These are phyloP conservation scores for Ophiosphaerella herpotricha DNA, from an alignment of 2,329 filamentous ascomycete species.

Conservation along the genomic window DNA sequence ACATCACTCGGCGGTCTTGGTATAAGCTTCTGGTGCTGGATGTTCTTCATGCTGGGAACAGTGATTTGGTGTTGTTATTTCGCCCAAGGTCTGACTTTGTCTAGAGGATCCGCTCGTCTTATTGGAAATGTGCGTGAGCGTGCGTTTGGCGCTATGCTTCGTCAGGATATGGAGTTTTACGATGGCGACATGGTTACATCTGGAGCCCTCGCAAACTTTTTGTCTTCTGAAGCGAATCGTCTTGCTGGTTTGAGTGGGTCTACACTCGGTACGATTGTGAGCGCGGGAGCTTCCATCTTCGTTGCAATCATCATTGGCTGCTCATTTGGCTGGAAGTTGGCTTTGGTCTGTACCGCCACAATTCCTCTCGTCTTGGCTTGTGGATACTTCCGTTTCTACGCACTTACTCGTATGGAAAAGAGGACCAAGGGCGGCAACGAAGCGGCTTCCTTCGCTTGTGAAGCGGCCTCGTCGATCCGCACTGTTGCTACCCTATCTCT, in stretches of 20 bases:
- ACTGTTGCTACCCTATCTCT: conserved; percentile 93
- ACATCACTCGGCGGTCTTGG: conserved; percentile 65
- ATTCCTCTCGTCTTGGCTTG: conserved; percentile 78
- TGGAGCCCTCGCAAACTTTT: conserved; percentile 75
- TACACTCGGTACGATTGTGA: conserved; percentile 84
- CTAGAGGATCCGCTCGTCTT: conserved; percentile 60
- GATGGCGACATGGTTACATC: conserved; percentile 89
- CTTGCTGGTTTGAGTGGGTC: conserved; percentile 86
- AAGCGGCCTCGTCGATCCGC: conserved; percentile 90
- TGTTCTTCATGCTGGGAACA: conserved; percentile 43
- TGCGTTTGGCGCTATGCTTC: conserved; percentile 85
- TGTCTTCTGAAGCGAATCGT: conserved; percentile 79
- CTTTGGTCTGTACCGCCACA: conserved; percentile 78
- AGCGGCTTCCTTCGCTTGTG: conserved; percentile 88
- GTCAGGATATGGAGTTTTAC: conserved; percentile 84
- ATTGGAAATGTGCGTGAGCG: conserved; percentile 80
- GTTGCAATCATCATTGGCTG: conserved; percentile 71
- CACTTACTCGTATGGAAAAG: conserved; percentile 80
- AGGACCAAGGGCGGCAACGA: conserved; percentile 76
- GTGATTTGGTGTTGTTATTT: conserved; percentile 33
- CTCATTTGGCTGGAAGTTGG: conserved; percentile 84
- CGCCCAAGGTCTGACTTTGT: conserved; percentile 59
- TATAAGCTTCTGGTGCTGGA: conserved; percentile 61
- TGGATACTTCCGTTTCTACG: conserved; percentile 86
- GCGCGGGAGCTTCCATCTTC: conserved; percentile 77